phyloP scores from a whole-genome alignment of 2,329 filamentous ascomycete species.

The Raffaelea albimanens region DNA sequence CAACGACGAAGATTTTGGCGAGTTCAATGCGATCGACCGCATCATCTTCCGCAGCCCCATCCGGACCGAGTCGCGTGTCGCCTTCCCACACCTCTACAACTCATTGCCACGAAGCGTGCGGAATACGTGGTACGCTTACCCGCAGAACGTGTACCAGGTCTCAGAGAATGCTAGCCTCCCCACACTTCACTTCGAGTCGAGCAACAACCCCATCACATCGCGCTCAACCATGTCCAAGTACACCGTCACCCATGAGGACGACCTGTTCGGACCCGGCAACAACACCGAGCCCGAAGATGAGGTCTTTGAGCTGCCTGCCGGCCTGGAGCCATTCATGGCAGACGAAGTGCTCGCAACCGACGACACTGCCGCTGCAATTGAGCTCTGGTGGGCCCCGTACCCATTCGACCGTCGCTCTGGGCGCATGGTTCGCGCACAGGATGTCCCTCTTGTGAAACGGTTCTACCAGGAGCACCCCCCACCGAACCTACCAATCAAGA shows the following conservation, averaged over 20 bases:
- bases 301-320: slow-evolving; percentile 71
- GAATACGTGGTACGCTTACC: slow-evolving; percentile 86
- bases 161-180: slow-evolving; percentile 83
- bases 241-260: slow-evolving; percentile 85
- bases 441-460: slow-evolving; percentile 93
- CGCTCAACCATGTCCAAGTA: slow-evolving; percentile 91
- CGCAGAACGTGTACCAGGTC: slow-evolving; percentile 83
- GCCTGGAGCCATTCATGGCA: slow-evolving; percentile 77
- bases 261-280: slow-evolving; percentile 76
- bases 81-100: slow-evolving; percentile 93
- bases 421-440: slow-evolving; percentile 91
- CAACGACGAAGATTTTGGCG: slow-evolving; percentile 97
- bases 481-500: slow-evolving; percentile 80
- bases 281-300: slow-evolving; percentile 68
- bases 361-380: slow-evolving; percentile 84
- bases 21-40: slow-evolving; percentile 98
- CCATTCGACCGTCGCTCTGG: slow-evolving; percentile 92
- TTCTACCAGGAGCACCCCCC: slow-evolving; percentile 98
- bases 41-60: slow-evolving; percentile 97
- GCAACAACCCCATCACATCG: slow-evolving; percentile 95
- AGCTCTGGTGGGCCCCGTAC: slow-evolving; percentile 96
- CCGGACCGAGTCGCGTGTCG: slow-evolving; percentile 89
- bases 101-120: slow-evolving; percentile 90
- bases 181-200: slow-evolving; percentile 95
- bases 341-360: slow-evolving; percentile 84